Evolutionary conservation across 306 rosid species (phyloP).

Genomic region (Vigna hirtella): DNA sequence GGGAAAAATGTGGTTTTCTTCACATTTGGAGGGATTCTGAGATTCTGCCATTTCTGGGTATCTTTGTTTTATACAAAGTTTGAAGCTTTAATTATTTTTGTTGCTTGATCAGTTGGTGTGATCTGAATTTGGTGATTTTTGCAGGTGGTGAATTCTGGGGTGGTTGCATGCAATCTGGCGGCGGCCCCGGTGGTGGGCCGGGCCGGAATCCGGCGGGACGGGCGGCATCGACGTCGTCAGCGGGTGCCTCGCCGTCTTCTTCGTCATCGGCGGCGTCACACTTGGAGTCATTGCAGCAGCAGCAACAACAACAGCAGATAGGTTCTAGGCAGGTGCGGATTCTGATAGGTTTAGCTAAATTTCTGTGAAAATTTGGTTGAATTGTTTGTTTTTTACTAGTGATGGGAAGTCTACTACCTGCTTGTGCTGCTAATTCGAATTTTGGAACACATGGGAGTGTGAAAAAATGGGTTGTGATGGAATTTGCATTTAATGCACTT

Average conservation of each 20-base stretch:
- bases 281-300: slow-evolving; percentile 73
- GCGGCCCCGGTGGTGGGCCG: slow-evolving; percentile 72
- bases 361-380: slow-evolving; percentile 42
- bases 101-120: slow-evolving; percentile 27
- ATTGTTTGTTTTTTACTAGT: slow-evolving; percentile 38
- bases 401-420: slow-evolving; percentile 14
- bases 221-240: slow-evolving; percentile 77
- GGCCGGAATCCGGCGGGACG: slow-evolving; percentile 84
- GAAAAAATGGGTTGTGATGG: slow-evolving; percentile 36
- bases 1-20: slow-evolving; percentile 60
- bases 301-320: slow-evolving; percentile 67
- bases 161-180: slow-evolving; percentile 85
- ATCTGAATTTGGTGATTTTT: slow-evolving; percentile 42
- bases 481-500: slow-evolving; percentile 48
- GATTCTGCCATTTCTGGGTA: slow-evolving; percentile 32
- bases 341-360: slow-evolving; percentile 45
- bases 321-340: slow-evolving; percentile 89
- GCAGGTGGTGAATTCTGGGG: slow-evolving; percentile 49
- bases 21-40: slow-evolving; percentile 50
- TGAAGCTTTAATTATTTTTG: neutral
- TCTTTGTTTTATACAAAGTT: slow-evolving; percentile 14
- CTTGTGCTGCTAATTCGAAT: slow-evolving; percentile 29
- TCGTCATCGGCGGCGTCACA: slow-evolving; percentile 92
- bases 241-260: slow-evolving; percentile 86
- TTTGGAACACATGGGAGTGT: slow-evolving; percentile 42